A percentile compares a stretch with the other conserved stretches of the same genome.
Evolutionary conservation across 2,329 filamentous ascomycete species (phyloP).

Genomic region (Onygena corvina): DNA sequence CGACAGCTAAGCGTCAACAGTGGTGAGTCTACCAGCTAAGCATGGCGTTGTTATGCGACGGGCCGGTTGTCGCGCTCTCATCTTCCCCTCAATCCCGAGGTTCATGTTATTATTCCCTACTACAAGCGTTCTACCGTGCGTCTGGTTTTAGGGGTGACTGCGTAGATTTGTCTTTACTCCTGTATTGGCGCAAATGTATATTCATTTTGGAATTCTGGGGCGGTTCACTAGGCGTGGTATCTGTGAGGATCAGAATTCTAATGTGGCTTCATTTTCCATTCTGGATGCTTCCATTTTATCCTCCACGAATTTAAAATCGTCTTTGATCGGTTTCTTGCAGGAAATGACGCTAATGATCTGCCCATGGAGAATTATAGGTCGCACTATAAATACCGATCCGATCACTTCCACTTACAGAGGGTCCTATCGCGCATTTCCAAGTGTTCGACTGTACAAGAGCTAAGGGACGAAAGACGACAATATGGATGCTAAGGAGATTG

Average conservation of each 20-base stretch:
- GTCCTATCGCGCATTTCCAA: neutral
- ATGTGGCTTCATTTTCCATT: no score
- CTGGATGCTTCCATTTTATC: no score
- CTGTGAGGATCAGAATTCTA: no score
- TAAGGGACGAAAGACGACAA: constrained; percentile 13
- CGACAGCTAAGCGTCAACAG: neutral
- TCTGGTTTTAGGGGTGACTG: neutral
- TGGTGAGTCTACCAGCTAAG: neutral
- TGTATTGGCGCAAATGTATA: neutral
- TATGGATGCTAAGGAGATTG: constrained; percentile 76
- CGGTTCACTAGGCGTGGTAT: neutral
- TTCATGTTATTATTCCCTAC: neutral
- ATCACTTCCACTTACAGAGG: neutral
- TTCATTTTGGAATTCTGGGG: neutral
- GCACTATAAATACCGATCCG: neutral
- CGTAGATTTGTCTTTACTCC: neutral
- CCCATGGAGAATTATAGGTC: neutral
- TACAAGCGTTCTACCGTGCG: neutral
- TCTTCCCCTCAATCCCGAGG: neutral
- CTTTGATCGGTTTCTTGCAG: neutral
- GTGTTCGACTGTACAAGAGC: neutral
- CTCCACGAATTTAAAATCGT: no score
- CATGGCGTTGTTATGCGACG: neutral
- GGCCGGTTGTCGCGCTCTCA: neutral
- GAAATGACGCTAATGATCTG: neutral